These are phyloP conservation scores for Metschnikowia henanensis DNA, from an alignment of 805 yeast genomes.

Conservation along the genomic window DNA sequence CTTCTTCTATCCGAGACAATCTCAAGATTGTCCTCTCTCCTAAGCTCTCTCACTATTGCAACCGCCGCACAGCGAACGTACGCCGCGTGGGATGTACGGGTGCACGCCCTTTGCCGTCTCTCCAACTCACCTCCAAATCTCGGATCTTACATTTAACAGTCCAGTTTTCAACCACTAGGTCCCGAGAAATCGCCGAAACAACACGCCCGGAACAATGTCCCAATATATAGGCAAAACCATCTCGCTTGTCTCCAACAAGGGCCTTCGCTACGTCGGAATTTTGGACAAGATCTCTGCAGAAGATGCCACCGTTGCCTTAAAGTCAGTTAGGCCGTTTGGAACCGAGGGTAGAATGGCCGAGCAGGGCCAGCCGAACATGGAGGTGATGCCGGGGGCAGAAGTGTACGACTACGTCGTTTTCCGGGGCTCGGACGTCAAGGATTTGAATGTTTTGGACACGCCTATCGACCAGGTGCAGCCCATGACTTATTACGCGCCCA, in stretches of 20 bases:
- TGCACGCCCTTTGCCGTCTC: too few relatives aligned
- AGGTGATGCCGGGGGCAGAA: constrained; percentile 68
- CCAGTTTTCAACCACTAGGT: too few relatives aligned
- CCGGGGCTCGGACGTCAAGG: constrained; percentile 91
- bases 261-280: constrained; percentile 87
- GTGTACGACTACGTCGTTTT: constrained; percentile 78
- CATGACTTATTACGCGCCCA: constrained; percentile 16
- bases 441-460: constrained; percentile 77
- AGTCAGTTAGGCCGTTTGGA: constrained; percentile 79
- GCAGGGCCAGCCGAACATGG: constrained; percentile 59
- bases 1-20: too few relatives aligned
- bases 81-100: too few relatives aligned
- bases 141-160: too few relatives aligned
- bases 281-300: constrained; percentile 87
- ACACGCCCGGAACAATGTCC: constrained; percentile 57
- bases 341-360: constrained; percentile 81
- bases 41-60: too few relatives aligned
- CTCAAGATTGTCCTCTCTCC: too few relatives aligned
- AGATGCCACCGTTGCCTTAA: constrained; percentile 83
- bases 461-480: constrained; percentile 66
- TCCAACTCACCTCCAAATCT: too few relatives aligned
- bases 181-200: too few relatives aligned
- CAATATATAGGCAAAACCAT: constrained; percentile 91
- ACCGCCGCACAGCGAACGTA: too few relatives aligned
- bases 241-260: constrained; percentile 74